Evolutionary conservation across 495 filamentous ascomycete genomes (phyloP).

Genomic region (Xylaria intraflava): DNA sequence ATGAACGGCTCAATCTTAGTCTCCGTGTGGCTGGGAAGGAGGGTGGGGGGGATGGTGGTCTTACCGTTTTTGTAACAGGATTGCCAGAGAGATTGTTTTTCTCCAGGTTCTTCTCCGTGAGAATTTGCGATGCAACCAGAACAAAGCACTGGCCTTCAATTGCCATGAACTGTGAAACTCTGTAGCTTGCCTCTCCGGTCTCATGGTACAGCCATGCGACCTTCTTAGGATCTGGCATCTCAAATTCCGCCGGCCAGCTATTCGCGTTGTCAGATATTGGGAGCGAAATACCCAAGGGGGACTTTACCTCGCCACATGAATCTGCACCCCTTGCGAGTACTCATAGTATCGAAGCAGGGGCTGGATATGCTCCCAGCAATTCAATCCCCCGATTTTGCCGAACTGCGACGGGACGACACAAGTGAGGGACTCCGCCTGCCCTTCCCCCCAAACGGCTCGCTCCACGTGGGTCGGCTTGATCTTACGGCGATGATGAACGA

Average conservation of each 20-base stretch:
- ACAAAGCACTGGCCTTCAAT: slow-evolving; percentile 50
- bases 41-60: background rate
- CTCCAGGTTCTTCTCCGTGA: slow-evolving; percentile 34
- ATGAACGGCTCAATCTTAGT: background rate
- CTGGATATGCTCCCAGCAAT: slow-evolving; percentile 55
- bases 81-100: slow-evolving; percentile 29
- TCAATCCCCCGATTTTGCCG: slow-evolving; percentile 44
- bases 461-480: slow-evolving; percentile 58
- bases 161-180: slow-evolving; percentile 37
- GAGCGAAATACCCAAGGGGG: slow-evolving; percentile 13
- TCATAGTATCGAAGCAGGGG: slow-evolving; percentile 54
- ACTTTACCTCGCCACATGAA: slow-evolving; percentile 54
- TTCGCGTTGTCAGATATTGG: background rate
- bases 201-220: slow-evolving; percentile 28
- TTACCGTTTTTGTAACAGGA: slow-evolving; percentile 29
- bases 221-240: slow-evolving; percentile 30
- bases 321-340: slow-evolving; percentile 43
- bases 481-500: slow-evolving; percentile 45
- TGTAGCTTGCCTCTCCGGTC: slow-evolving; percentile 28
- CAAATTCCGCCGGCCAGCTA: slow-evolving; percentile 29
- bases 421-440: slow-evolving; percentile 32
- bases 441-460: slow-evolving; percentile 54
- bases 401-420: slow-evolving; percentile 40
- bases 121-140: slow-evolving; percentile 40
- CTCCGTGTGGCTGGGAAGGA: background rate